Base-by-base conservation (phyloP, 352 stramenopile species). In the Phytophthora sp. region DNA sequence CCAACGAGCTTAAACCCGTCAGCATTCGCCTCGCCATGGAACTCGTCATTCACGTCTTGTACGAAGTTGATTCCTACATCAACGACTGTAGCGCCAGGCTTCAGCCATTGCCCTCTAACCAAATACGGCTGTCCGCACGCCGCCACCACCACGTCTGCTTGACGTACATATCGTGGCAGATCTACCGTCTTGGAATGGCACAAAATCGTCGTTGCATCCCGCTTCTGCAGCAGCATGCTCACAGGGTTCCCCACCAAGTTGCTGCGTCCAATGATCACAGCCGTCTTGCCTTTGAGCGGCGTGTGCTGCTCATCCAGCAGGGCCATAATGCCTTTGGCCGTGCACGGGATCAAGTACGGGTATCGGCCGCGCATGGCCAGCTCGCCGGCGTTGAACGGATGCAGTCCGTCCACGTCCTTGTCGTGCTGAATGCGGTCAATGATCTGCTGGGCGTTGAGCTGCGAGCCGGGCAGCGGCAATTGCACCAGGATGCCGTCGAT, bases 61-160 rank as follows among this genome's bases (percentile, higher is more conserved):
- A 99, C 92, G 59, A 95, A 98, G 67, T 99, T 99, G 72, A 99
- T 99, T 7, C 98, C 98, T 13, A 99, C 97, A 77, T 99, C 98
- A 64, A 99, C 96, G 6, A 99, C 97, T 5, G 97, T 90, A 11
- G 93, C 94, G 15, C 97, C 97, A 11, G 92, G 84, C 70, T 99
- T 99, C 30, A 99, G 72, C 98, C 97, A 99, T 34, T 92, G 80
- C 12, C 83, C 91, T 20, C 92, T 94, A 12, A 99, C 92, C 42
- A 99, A 79, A 42, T 99, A 89, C 1, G 98, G 91, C 54, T 95
- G 79, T 30, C 98, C 98, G 46, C 98, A 97, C 4, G 97, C 97
- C 2, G 95, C 97, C 13, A 99, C 79, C 5, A 99, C 88, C 49
- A 99, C 97, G 75, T 99, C 98, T 0, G 97, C 98, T 54, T 91